Conservation (phyloP, 805 yeast species). For the Starmerella apicola region DNA sequence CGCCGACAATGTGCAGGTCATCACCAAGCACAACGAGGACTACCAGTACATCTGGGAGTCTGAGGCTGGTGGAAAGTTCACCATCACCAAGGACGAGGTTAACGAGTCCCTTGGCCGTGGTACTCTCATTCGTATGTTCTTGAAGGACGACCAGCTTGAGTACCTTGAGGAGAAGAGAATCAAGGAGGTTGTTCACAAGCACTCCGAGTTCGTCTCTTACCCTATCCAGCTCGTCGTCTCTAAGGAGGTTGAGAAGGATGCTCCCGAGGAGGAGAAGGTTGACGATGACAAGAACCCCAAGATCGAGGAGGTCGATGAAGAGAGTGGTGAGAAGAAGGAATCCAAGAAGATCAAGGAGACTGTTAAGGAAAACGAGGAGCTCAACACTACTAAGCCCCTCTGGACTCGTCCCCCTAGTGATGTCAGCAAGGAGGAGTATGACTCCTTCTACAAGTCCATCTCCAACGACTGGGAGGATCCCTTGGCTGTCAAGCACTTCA, state of each 20-base stretch:
- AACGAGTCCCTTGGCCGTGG: conserved; percentile 89
- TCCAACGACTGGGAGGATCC: conserved; percentile 99
- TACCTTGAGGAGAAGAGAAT: conserved; percentile 99
- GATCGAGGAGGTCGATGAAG: conserved; percentile 65
- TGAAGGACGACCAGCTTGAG: conserved; percentile 98
- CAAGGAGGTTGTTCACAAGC: conserved; percentile 98
- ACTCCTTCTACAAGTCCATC: conserved; percentile 97
- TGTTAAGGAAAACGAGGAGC: conserved; percentile 94
- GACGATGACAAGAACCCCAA: conserved; percentile 60
- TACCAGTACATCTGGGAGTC: conserved; percentile 99
- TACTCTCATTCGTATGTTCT: conserved; percentile 84
- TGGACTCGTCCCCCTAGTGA: conserved; percentile 99
- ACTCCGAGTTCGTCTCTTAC: conserved; percentile 97
- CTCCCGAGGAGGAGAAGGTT: conserved; percentile 56
- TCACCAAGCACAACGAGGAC: conserved; percentile 96
- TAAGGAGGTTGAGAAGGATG: conserved; percentile 98
- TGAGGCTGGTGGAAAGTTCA: conserved; percentile 98
- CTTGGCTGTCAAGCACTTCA: conserved; percentile 97
- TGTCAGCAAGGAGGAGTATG: conserved; percentile 95
- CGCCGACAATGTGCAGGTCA: conserved; percentile 97
- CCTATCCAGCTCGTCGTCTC: conserved; percentile 97
- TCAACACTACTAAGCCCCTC: conserved; percentile 96
- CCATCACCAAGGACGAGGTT: conserved; percentile 78
- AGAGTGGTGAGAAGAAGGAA: conserved; percentile 61
- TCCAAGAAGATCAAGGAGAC: conserved; percentile 82